phyloP scores from a whole-genome alignment of 768 basidiomycete genomes.

The Crucibulum laeve region DNA sequence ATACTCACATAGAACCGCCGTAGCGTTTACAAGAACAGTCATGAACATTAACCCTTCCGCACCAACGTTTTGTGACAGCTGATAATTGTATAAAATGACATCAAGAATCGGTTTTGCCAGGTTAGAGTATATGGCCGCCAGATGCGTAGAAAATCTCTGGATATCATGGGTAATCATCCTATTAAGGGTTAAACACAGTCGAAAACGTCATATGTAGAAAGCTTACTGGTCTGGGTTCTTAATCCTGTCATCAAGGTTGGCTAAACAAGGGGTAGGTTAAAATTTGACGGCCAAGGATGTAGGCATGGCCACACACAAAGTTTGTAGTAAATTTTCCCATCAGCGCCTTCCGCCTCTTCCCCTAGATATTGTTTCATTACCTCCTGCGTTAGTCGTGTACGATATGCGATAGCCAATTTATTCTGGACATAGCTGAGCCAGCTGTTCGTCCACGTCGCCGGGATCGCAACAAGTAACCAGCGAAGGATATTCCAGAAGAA shows the following conservation, averaged over 20 bases:
- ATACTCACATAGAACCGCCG: slow-evolving; percentile 73
- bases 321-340: slow-evolving; percentile 92
- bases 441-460: slow-evolving; percentile 90
- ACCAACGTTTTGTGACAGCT: slow-evolving; percentile 89
- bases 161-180: slow-evolving; percentile 97
- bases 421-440: slow-evolving; percentile 93
- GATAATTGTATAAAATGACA: slow-evolving; percentile 93
- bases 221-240: slow-evolving; percentile 89
- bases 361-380: slow-evolving; percentile 85
- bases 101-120: slow-evolving; percentile 92
- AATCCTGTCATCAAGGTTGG: slow-evolving; percentile 92
- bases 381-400: slow-evolving; percentile 79
- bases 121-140: slow-evolving; percentile 93
- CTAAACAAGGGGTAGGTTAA: slow-evolving; percentile 31
- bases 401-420: slow-evolving; percentile 86
- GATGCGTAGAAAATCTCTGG: slow-evolving; percentile 83
- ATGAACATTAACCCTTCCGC: slow-evolving; percentile 86
- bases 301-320: slow-evolving; percentile 47
- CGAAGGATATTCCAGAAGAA: slow-evolving; percentile 84
- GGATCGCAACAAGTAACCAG: slow-evolving; percentile 91
- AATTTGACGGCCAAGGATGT: background rate
- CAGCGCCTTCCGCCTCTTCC: slow-evolving; percentile 53
- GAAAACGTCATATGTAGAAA: slow-evolving; percentile 1
- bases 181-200: slow-evolving; percentile 8
- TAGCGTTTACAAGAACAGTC: slow-evolving; percentile 79